Evolutionary conservation across 2,329 filamentous ascomycete genomes (phyloP), one percentile per base, ranked within the genome.

Genomic region (Pseudopyrenochaeta lycopersici): DNA sequence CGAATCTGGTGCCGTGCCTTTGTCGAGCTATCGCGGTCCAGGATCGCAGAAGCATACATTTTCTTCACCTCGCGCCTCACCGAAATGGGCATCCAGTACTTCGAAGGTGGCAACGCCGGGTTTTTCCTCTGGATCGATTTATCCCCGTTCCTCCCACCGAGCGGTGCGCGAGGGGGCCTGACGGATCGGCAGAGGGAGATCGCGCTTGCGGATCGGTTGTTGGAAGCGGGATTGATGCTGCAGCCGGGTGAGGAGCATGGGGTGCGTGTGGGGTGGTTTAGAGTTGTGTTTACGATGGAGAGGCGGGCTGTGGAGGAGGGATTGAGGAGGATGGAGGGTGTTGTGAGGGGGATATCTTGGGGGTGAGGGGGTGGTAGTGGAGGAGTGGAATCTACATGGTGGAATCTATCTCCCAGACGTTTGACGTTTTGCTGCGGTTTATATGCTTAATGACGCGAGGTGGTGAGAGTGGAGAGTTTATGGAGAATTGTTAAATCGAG

Each of bases 81-180:
- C 7, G 66, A 72, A 2, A 70, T 80, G 7, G 76, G 77, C 1
- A 77, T 86, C 3, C 66, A 75, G 12, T 84, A 83, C 56, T 74
- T 78, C 0, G 67, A 75, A 0, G 81, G 81, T 0, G 76, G 72
- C 4, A 86, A 85, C 55, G 84, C 84, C 0, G 84, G 82, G 0
- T 85, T 86, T 61, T 87, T 87, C 62, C 56, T 87, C 2, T 86
- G 80, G 76, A 67, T 84, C 2, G 77, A 86, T 62, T 62, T 87
- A 1, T 64, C 52, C 17, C 47, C 43, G 2, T 68, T 53, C 48
- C 36, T 68, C 18, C 38, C 47, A 14, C 40, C 36, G 23, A 7
- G 35, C 46, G n/a, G n/a, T 18, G n/a, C 33, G 40, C 43, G 39
- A 10, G 73, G 72, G 0, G 70, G 71, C 62, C 9, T 38, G 35